Percentiles rank a stretch among this genome's conserved stretches.
These are phyloP conservation scores for Hevea brasiliensis DNA, from an alignment of 345 rosid genomes.

Conservation along the genomic window DNA sequence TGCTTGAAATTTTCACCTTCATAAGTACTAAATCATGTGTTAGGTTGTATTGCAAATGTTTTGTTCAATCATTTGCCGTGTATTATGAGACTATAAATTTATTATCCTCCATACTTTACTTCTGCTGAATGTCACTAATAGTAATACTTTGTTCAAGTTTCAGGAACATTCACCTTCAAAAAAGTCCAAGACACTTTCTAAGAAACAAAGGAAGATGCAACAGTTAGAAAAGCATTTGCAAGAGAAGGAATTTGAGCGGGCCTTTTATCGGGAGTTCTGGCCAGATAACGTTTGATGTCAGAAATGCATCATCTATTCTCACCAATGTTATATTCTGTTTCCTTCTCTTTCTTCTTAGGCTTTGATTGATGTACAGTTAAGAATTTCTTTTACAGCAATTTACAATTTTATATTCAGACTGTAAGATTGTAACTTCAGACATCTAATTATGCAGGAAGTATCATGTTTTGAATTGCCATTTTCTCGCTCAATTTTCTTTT, in stretches of 20 bases:
- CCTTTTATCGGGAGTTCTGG: constrained; percentile 86
- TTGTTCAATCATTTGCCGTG: too few relatives aligned
- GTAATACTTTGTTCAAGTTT: constrained; percentile 13
- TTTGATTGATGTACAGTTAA: neutral
- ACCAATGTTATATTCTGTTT: neutral
- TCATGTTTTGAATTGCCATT: neutral
- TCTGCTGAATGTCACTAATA: neutral
- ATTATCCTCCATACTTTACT: neutral
- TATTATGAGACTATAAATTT: too few relatives aligned
- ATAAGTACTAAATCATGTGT: too few relatives aligned
- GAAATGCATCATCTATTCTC: neutral
- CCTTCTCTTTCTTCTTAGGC: neutral
- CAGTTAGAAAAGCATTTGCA: constrained; percentile 58
- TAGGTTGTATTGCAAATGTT: too few relatives aligned
- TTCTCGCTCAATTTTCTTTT: neutral
- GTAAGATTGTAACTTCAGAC: neutral
- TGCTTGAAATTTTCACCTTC: too few relatives aligned
- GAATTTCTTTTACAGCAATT: neutral
- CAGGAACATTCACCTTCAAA: constrained; percentile 48
- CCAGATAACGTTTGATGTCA: constrained; percentile 75
- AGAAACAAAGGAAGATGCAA: constrained; percentile 67
- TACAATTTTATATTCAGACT: neutral
- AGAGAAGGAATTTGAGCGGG: constrained; percentile 77
- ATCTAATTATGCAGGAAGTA: too few relatives aligned
- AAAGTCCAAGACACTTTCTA: constrained; percentile 56